phyloP scores from a whole-genome alignment of 1,284 basidiomycete species.

The Microbotryum lychnidis-dioicae region DNA sequence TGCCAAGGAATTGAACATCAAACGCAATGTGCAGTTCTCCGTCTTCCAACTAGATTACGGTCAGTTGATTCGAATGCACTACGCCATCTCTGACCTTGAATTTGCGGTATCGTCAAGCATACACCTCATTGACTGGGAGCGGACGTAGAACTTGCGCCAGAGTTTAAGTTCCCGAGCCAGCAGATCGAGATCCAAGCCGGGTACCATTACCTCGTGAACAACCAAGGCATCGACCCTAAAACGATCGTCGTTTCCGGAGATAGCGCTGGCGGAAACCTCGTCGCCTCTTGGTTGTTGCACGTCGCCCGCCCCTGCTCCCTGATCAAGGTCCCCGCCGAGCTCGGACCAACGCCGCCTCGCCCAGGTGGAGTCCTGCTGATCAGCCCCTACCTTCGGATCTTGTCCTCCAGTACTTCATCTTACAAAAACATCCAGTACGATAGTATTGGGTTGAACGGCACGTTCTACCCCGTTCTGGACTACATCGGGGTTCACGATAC shows the following conservation, averaged over 20 bases:
- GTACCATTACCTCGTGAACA: slow-evolving; percentile 52
- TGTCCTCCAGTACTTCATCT: neutral
- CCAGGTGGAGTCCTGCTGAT: neutral
- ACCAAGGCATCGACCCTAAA: slow-evolving; percentile 45
- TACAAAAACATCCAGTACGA: neutral
- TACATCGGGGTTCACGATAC: neutral
- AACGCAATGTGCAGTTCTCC: slow-evolving; percentile 13
- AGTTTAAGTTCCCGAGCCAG: slow-evolving; percentile 46
- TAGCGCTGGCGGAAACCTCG: slow-evolving; percentile 61
- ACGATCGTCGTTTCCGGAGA: slow-evolving; percentile 62
- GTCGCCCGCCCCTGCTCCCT: slow-evolving; percentile 2
- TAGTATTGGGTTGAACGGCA: neutral
- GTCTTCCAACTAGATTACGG: slow-evolving; percentile 21
- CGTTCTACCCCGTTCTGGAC: neutral
- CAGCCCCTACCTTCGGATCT: neutral
- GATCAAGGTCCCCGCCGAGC: neutral
- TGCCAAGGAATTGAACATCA: slow-evolving; percentile 12
- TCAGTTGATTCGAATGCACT: neutral
- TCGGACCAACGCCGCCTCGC: neutral
- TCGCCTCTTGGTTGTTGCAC: slow-evolving; percentile 5
- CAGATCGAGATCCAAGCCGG: slow-evolving; percentile 57
- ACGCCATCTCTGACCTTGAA: neutral
- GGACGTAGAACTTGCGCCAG: neutral
- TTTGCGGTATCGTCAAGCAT: neutral
- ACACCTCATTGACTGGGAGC: neutral